Conservation (phyloP, 78 protist species). For the slime mould (Dictyostelium discoideum) region DNA sequence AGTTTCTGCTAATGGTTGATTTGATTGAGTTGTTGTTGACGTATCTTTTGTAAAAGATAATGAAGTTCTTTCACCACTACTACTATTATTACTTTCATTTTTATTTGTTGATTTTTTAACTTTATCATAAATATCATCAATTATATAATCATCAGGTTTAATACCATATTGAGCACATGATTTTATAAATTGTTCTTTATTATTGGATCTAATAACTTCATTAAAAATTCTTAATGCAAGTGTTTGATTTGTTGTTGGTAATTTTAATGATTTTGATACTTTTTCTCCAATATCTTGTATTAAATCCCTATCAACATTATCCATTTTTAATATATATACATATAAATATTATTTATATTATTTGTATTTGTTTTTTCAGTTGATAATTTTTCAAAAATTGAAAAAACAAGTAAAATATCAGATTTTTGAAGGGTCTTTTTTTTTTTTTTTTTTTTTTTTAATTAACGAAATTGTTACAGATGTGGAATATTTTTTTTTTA, state of each 20-base stretch:
- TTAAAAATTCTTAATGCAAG: conserved; percentile 22
- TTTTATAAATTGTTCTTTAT: conserved; percentile 10
- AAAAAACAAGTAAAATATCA: background rate
- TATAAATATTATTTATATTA: background rate
- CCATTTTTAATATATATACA: background rate
- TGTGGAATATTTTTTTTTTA: background rate
- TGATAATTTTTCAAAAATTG: background rate
- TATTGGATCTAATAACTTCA: conserved; percentile 15
- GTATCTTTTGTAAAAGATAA: conserved; percentile 7
- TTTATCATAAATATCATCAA: conserved; percentile 25
- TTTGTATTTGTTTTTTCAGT: no score
- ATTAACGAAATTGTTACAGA: background rate
- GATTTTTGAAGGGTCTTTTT: background rate
- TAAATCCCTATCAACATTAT: conserved; percentile 21
- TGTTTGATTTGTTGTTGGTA: conserved; percentile 28
- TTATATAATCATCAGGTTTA: conserved; percentile 10
- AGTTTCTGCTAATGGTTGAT: background rate
- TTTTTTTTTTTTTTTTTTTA: background rate
- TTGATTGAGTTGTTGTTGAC: background rate
- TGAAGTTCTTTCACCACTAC: background rate
- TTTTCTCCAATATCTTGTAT: conserved; percentile 1
- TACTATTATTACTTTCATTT: background rate
- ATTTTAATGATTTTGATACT: conserved; percentile 26
- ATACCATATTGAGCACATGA: conserved; percentile 48
- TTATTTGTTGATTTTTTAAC: background rate